A percentile compares a stretch with the other conserved stretches of the same genome.
Evolutionary conservation across 2,329 filamentous ascomycete genomes (phyloP).

Genomic region (Nothophaeocryptopus gaeumannii): DNA sequence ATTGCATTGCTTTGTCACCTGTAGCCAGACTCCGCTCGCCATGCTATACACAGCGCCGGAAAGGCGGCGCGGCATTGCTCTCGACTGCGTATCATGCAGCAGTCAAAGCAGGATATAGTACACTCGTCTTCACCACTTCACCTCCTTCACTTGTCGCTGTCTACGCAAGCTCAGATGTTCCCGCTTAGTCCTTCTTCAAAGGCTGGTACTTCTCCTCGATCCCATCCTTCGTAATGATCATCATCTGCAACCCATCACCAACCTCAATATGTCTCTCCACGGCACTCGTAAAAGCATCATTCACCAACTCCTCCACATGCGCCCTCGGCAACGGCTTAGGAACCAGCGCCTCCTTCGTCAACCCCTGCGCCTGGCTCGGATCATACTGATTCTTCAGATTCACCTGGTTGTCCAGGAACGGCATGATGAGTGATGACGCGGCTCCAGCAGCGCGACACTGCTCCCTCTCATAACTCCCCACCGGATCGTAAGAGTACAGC

Average conservation of each 20-base stretch:
- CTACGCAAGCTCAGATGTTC: too few species aligned
- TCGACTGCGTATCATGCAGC: too few species aligned
- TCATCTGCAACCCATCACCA: slow-evolving; percentile 91
- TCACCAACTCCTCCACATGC: slow-evolving; percentile 81
- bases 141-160: too few species aligned
- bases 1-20: not conserved
- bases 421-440: slow-evolving; percentile 86
- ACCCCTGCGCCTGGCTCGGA: slow-evolving; percentile 78
- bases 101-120: slow-evolving; percentile 15
- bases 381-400: slow-evolving; percentile 99
- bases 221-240: slow-evolving; percentile 84
- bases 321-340: slow-evolving; percentile 65
- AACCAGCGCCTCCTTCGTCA: slow-evolving; percentile 71
- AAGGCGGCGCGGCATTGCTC: too few species aligned
- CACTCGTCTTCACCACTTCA: not conserved
- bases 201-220: slow-evolving; percentile 81
- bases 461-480: slow-evolving; percentile 96
- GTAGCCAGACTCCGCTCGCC: slow-evolving; percentile 13
- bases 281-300: slow-evolving; percentile 96
- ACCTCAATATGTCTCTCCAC: slow-evolving; percentile 99
- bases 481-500: slow-evolving; percentile 95
- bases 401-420: slow-evolving; percentile 98
- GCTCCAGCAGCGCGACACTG: slow-evolving; percentile 92
- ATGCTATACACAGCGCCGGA: slow-evolving; percentile 12
- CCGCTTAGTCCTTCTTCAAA: slow-evolving; percentile 76